phyloP scores from a whole-genome alignment of 2,329 filamentous ascomycete genomes.

The Metarhizium rileyi region DNA sequence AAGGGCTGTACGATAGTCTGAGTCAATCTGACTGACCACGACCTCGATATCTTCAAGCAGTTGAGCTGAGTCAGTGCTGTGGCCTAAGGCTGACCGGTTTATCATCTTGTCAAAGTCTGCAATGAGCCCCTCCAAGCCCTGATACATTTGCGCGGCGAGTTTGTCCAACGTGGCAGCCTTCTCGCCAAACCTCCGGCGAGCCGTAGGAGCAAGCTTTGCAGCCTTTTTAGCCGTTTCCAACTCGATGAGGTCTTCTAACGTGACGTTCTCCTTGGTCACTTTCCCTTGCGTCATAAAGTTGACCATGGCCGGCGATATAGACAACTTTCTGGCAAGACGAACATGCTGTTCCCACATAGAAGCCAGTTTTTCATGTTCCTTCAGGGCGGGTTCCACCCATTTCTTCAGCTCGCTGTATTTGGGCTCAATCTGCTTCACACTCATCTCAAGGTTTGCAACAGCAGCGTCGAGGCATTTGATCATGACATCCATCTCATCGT shows the following conservation, averaged over 20 bases:
- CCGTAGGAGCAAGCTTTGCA: slow-evolving; percentile 51
- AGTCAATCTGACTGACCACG: slow-evolving; percentile 75
- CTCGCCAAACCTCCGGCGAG: slow-evolving; percentile 48
- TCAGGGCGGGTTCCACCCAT: slow-evolving; percentile 58
- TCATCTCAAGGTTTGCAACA: slow-evolving; percentile 71
- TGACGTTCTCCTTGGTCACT: slow-evolving; percentile 38
- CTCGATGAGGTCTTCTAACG: slow-evolving; percentile 69
- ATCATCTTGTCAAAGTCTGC: slow-evolving; percentile 52
- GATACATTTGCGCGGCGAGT: slow-evolving; percentile 48
- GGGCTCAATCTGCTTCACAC: slow-evolving; percentile 60
- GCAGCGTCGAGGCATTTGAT: slow-evolving; percentile 74
- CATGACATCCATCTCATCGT: slow-evolving; percentile 66
- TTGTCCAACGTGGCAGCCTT: slow-evolving; percentile 53
- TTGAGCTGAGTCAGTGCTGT: slow-evolving; percentile 53
- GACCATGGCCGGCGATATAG: slow-evolving; percentile 57
- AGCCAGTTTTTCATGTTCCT: slow-evolving; percentile 56
- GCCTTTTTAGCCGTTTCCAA: slow-evolving; percentile 62
- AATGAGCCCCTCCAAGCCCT: slow-evolving; percentile 51
- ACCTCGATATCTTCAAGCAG: slow-evolving; percentile 79
- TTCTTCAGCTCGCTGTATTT: slow-evolving; percentile 62
- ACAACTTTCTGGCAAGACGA: slow-evolving; percentile 51
- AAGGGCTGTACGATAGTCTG: slow-evolving; percentile 72
- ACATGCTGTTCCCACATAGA: slow-evolving; percentile 61
- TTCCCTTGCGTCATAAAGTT: slow-evolving; percentile 49
- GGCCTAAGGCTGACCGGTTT: slow-evolving; percentile 44